phyloP scores from a whole-genome alignment of 148 eudicot genomes.

The Pharnaceum exiguum region DNA sequence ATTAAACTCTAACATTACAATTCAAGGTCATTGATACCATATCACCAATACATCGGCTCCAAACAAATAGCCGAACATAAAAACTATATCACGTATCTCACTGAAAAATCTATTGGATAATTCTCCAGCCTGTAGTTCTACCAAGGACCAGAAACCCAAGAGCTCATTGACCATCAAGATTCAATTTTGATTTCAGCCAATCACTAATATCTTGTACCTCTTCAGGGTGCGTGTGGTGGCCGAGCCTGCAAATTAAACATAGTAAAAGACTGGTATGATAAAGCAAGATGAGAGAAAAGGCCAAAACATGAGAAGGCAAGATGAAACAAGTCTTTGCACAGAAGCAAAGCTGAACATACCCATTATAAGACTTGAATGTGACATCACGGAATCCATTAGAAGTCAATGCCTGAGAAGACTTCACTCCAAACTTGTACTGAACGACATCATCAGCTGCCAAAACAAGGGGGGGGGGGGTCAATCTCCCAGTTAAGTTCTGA shows the following conservation, averaged over 20 bases:
- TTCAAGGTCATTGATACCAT: no score
- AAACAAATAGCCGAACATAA: no score
- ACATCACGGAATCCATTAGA: conserved; percentile 63
- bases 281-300: neutral
- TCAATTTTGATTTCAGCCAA: conserved; percentile 79
- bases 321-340: neutral
- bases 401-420: conserved; percentile 45
- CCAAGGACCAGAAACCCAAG: neutral
- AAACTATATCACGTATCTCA: conserved; percentile 10
- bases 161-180: conserved; percentile 41
- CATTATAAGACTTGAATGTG: conserved; percentile 63
- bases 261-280: neutral
- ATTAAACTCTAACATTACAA: no score
- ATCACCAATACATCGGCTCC: no score
- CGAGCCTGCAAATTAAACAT: conserved; percentile 51
- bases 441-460: conserved; percentile 85
- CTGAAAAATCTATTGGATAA: no score
- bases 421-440: conserved; percentile 68
- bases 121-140: no score
- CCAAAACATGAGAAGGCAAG: neutral
- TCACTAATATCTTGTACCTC: conserved; percentile 73
- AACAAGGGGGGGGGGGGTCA: neutral
- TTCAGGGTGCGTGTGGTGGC: conserved; percentile 83
- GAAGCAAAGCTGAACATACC: conserved; percentile 31
- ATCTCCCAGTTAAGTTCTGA: neutral